Percentiles rank a stretch among this genome's conserved stretches.
These are phyloP conservation scores for Datura wrightii DNA, from an alignment of 257 asterid species.

Conservation along the genomic window DNA sequence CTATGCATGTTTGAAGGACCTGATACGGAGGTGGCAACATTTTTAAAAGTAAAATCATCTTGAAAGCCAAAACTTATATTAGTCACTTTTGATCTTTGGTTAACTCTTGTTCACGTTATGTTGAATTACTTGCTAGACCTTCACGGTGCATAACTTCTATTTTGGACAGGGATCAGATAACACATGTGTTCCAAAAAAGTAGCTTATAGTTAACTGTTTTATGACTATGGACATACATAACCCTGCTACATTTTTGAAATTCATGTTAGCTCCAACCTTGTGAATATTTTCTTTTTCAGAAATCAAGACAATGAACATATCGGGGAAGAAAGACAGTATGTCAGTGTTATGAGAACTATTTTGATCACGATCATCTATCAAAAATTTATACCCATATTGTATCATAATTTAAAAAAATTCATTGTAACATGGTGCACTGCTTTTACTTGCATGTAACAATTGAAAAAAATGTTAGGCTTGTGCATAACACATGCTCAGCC, in stretches of 20 bases:
- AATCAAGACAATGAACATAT: too few species aligned
- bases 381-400: too few species aligned
- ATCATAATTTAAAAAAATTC: not conserved
- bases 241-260: constrained; percentile 71
- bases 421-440: not conserved
- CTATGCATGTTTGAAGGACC: too few species aligned
- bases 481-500: too few species aligned
- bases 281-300: constrained; percentile 55
- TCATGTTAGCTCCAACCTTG: constrained; percentile 49
- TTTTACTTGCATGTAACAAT: not conserved
- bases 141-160: constrained; percentile 46
- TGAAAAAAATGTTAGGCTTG: too few species aligned
- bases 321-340: too few species aligned
- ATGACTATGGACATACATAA: constrained; percentile 53
- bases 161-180: constrained; percentile 64
- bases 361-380: too few species aligned
- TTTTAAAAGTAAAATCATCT: not conserved
- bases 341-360: too few species aligned
- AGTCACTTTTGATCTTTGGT: not conserved
- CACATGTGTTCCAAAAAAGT: constrained; percentile 75
- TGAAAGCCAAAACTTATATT: not conserved
- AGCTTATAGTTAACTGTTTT: constrained; percentile 64
- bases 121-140: constrained; percentile 41
- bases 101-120: not conserved
- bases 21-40: not conserved